These are phyloP conservation scores for Aureobasidium mangrovei DNA, from an alignment of 2,329 filamentous ascomycete genomes.

Conservation along the genomic window DNA sequence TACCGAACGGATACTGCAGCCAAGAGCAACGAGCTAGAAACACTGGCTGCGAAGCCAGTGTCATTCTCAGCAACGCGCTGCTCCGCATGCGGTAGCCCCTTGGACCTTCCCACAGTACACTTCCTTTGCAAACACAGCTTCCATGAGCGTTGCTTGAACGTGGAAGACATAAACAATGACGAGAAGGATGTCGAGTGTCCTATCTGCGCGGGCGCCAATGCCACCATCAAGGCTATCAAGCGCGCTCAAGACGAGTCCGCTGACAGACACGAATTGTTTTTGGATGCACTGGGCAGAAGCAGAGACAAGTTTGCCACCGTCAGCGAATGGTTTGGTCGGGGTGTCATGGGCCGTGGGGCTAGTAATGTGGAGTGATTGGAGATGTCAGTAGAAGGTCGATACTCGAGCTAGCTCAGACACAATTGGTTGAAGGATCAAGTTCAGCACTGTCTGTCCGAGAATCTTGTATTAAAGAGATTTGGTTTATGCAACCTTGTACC, in stretches of 20 bases:
- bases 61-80: constrained; percentile 90
- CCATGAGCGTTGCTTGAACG: constrained; percentile 80
- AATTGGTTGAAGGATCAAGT: too few relatives aligned
- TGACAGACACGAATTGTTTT: constrained; percentile 81
- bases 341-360: constrained; percentile 61
- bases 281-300: constrained; percentile 65
- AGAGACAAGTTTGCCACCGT: constrained; percentile 83
- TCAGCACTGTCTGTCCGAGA: too few relatives aligned
- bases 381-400: too few relatives aligned
- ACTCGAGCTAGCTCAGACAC: too few relatives aligned
- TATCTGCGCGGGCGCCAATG: constrained; percentile 72
- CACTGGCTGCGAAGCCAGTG: constrained; percentile 68
- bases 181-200: constrained; percentile 71
- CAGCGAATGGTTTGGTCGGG: constrained; percentile 88
- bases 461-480: too few relatives aligned
- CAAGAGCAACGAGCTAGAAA: constrained; percentile 68
- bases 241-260: constrained; percentile 79
- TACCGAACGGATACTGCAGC: constrained; percentile 76
- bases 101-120: constrained; percentile 86
- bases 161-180: constrained; percentile 37
- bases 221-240: constrained; percentile 79
- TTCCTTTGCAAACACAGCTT: constrained; percentile 97
- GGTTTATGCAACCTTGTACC: too few relatives aligned
- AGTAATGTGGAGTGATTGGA: neutral
- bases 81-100: constrained; percentile 64